phyloP scores from a whole-genome alignment of 2,329 filamentous ascomycete species.

The Ophiostoma perfectum region DNA sequence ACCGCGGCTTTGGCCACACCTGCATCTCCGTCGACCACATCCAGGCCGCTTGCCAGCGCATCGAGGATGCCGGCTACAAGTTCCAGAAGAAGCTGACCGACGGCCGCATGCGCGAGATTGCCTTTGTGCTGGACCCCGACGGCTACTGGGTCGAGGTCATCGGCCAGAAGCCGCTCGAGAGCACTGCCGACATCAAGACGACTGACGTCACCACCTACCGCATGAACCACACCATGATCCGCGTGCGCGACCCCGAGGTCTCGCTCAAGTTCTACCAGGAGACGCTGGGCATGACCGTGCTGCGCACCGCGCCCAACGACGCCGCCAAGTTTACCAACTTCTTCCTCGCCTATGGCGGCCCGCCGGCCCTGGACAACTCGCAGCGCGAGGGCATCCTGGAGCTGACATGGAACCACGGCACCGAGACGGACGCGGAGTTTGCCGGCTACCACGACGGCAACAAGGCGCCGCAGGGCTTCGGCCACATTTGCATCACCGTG shows the following conservation, averaged over 20 bases:
- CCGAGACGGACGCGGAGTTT: conserved; percentile 78
- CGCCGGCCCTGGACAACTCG: conserved; percentile 43
- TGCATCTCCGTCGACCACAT: conserved; percentile 80
- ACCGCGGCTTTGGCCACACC: conserved; percentile 78
- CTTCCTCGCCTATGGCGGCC: conserved; percentile 73
- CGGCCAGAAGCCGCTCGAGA: conserved; percentile 63
- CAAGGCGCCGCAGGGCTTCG: conserved; percentile 84
- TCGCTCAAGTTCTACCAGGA: conserved; percentile 79
- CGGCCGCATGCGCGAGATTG: conserved; percentile 80
- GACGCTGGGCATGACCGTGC: conserved; percentile 77
- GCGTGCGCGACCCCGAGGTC: conserved; percentile 74
- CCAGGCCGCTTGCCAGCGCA: conserved; percentile 79
- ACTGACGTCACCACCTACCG: conserved; percentile 74
- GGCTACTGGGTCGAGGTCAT: conserved; percentile 84
- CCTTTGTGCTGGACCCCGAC: conserved; percentile 84
- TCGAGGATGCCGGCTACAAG: conserved; percentile 83
- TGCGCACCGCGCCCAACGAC: conserved; percentile 65
- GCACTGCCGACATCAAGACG: conserved; percentile 64
- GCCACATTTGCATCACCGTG: conserved; percentile 82
- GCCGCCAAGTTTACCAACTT: conserved; percentile 80
- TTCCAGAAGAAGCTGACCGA: conserved; percentile 95
- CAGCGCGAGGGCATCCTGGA: conserved; percentile 76
- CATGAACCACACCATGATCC: conserved; percentile 90
- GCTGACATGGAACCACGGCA: conserved; percentile 78
- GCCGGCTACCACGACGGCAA: conserved; percentile 85